phyloP scores from a whole-genome alignment of 371 early-diverging fungal species.

The Modicella reniformis region DNA sequence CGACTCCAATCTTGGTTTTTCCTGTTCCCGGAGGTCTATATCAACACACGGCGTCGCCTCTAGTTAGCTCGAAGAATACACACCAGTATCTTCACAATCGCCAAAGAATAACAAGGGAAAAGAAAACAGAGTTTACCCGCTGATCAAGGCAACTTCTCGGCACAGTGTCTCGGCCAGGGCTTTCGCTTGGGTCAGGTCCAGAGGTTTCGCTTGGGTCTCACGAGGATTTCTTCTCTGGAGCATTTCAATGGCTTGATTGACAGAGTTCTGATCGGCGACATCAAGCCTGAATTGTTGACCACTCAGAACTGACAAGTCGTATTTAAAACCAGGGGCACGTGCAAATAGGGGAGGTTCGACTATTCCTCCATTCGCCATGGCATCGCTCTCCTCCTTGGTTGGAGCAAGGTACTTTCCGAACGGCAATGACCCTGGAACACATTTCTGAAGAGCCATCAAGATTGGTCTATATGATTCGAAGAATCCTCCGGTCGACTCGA shows the following conservation, averaged over 20 bases:
- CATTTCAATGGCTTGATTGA: neutral
- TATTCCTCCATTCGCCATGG: too few relatives aligned
- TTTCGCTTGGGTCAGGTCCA: conserved; percentile 54
- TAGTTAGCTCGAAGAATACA: neutral
- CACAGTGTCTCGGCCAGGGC: conserved; percentile 54
- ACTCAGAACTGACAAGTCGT: conserved; percentile 42
- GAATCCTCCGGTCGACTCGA: conserved; percentile 56
- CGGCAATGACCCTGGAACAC: conserved; percentile 44
- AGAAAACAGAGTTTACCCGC: conserved; percentile 40
- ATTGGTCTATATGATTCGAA: conserved; percentile 60
- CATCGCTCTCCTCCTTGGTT: conserved; percentile 13
- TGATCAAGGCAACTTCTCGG: conserved; percentile 56
- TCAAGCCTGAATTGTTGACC: conserved; percentile 13
- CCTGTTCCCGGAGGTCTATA: conserved; percentile 66
- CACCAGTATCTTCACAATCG: neutral
- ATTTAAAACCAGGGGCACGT: conserved; percentile 50
- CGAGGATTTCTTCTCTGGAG: conserved; percentile 17
- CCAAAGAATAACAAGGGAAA: neutral
- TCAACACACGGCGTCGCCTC: neutral
- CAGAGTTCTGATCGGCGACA: conserved; percentile 14
- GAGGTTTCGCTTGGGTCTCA: neutral
- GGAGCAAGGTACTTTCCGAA: conserved; percentile 56
- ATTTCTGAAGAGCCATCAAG: conserved; percentile 55
- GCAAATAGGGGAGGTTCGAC: conserved; percentile 54
- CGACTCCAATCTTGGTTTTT: conserved; percentile 63